phyloP scores from a whole-genome alignment of 164 flowering plant species.

The Chimonanthus praecox region DNA sequence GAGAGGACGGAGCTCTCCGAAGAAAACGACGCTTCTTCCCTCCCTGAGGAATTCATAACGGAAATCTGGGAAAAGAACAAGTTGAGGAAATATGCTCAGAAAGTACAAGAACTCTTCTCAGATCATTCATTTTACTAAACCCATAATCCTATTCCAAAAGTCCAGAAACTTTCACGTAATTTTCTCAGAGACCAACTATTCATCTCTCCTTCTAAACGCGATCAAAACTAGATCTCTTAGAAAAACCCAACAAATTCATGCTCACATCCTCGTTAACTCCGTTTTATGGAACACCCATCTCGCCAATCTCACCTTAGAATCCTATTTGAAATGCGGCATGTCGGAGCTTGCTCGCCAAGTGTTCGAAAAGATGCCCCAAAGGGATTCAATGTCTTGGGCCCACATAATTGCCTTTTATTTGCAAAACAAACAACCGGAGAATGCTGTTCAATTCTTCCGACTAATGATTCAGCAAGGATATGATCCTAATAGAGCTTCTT shows the following conservation, averaged over 20 bases:
- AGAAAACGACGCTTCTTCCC: too few species aligned
- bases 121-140: neutral
- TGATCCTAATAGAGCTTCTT: constrained; percentile 8
- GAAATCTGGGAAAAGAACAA: too few species aligned
- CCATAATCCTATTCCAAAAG: neutral
- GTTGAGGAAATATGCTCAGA: neutral
- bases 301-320: constrained; percentile 10
- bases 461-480: constrained; percentile 9
- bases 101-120: neutral
- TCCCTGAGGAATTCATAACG: too few species aligned
- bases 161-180: neutral
- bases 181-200: neutral
- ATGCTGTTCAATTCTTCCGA: constrained; percentile 3
- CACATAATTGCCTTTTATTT: constrained; percentile 9
- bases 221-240: constrained; percentile 8
- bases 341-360: constrained; percentile 1
- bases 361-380: constrained; percentile 9
- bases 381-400: constrained; percentile 15
- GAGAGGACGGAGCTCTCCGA: too few species aligned
- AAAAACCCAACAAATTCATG: constrained; percentile 13
- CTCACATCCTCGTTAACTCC: constrained; percentile 4
- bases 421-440: constrained; percentile 6
- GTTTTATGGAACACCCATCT: constrained; percentile 9
- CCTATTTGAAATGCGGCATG: constrained; percentile 6
- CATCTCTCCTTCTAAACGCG: constrained; percentile 4